A percentile compares a stretch with the other conserved stretches of the same genome.
phyloP scores from a whole-genome alignment of 106 monocot genomes.

The Platanthera zijinensis region DNA sequence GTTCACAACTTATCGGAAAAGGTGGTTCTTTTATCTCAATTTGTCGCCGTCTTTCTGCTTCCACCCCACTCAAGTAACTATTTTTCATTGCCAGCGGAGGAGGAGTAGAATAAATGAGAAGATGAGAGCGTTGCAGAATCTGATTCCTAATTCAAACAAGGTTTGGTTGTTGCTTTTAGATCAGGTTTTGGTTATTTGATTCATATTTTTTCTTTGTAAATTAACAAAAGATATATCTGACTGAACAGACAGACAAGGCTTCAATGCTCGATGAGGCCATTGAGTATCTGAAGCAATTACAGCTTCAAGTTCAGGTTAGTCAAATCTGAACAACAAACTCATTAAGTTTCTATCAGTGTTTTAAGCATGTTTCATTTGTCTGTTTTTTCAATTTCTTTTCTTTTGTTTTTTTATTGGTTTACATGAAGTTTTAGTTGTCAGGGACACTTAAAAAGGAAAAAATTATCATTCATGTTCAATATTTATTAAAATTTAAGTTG shows the following conservation, averaged over 20 bases:
- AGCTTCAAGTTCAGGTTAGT: slow-evolving; percentile 72
- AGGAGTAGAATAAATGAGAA: slow-evolving; percentile 71
- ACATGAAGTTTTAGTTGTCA: neutral
- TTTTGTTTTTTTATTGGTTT: no score
- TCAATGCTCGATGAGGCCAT: slow-evolving; percentile 78
- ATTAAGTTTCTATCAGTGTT: neutral
- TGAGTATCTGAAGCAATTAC: slow-evolving; percentile 65
- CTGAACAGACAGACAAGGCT: slow-evolving; percentile 59
- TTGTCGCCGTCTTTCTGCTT: neutral
- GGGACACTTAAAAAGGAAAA: neutral
- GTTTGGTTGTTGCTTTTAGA: slow-evolving; percentile 13
- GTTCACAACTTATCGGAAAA: slow-evolving; percentile 83
- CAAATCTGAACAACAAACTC: neutral
- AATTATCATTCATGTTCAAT: neutral
- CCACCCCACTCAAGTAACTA: neutral
- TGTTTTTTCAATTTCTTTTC: neutral
- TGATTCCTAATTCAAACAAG: slow-evolving; percentile 78
- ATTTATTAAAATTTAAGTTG: neutral
- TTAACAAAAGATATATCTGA: neutral
- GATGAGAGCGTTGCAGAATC: slow-evolving; percentile 68
- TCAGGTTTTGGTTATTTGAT: neutral
- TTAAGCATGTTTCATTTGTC: neutral
- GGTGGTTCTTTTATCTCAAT: slow-evolving; percentile 14
- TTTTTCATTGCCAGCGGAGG: slow-evolving; percentile 32
- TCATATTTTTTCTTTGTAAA: neutral